Evolutionary conservation across 768 basidiomycete genomes (phyloP).

Genomic region (Sporobolomyces roseus): DNA sequence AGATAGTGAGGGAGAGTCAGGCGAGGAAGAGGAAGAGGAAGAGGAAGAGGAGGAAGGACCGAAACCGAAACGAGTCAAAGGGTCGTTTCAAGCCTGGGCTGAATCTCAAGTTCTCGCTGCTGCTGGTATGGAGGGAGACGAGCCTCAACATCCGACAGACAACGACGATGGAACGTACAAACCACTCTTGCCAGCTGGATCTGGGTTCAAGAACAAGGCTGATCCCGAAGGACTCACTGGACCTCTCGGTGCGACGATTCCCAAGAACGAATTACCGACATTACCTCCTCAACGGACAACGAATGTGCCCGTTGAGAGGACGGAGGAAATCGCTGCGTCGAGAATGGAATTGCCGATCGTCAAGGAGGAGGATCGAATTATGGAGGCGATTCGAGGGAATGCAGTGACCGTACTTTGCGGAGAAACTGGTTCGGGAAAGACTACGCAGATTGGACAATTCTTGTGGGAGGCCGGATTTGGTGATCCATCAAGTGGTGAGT

Average conservation of each 20-base stretch:
- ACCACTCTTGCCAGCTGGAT: constrained; percentile 34
- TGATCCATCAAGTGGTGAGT: constrained; percentile 68
- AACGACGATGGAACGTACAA: constrained; percentile 26
- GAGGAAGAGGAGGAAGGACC: constrained; percentile 62
- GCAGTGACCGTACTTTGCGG: constrained; percentile 82
- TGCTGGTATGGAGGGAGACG: constrained; percentile 9
- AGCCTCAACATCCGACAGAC: constrained; percentile 4
- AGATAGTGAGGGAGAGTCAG: constrained; percentile 47
- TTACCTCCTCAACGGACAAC: constrained; percentile 37
- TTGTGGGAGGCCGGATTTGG: constrained; percentile 97
- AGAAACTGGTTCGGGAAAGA: constrained; percentile 98
- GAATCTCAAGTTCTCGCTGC: constrained; percentile 36
- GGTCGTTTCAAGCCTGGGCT: constrained; percentile 42
- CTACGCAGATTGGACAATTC: constrained; percentile 96
- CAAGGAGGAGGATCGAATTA: constrained; percentile 87
- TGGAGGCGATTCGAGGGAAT: constrained; percentile 83
- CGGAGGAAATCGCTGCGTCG: constrained; percentile 57
- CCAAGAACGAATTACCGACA: constrained; percentile 27
- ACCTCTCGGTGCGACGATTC: constrained; percentile 36
- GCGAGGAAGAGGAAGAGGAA: constrained; percentile 59
- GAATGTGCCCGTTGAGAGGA: constrained; percentile 40
- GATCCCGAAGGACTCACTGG: constrained; percentile 33
- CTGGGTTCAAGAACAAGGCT: constrained; percentile 14
- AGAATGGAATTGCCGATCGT: constrained; percentile 80
- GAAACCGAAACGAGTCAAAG: constrained; percentile 25